A percentile compares a stretch with the other conserved stretches of the same genome.
Conservation (phyloP, 805 yeast genomes). For the Schizosaccharomyces osmophilus region DNA sequence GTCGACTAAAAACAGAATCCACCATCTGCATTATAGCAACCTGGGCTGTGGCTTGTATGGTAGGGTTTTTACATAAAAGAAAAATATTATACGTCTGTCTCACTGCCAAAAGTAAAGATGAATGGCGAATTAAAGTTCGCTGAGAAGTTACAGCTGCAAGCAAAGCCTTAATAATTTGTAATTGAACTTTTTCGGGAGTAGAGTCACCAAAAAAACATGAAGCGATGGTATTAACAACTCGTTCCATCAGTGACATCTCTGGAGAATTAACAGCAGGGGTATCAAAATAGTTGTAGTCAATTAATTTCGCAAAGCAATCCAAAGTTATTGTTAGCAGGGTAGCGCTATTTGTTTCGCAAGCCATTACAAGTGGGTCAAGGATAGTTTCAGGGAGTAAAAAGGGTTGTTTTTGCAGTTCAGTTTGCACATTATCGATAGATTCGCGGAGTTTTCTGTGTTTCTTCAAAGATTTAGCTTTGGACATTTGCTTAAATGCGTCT, state of each 20-base stretch:
- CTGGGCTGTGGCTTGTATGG: conserved; percentile 85
- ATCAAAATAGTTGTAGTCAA: background rate
- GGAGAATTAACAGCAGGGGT: background rate
- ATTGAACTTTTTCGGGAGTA: conserved; percentile 67
- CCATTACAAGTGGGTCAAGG: background rate
- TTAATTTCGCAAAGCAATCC: background rate
- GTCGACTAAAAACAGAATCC: conserved; percentile 58
- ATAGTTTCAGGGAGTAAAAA: background rate
- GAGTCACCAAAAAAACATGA: conserved; percentile 79
- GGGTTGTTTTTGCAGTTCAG: background rate
- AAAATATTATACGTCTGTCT: conserved; percentile 85
- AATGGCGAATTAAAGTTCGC: conserved; percentile 58
- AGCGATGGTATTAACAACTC: conserved; percentile 57
- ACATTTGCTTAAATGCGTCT: background rate
- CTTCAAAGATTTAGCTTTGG: background rate
- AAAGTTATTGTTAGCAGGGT: background rate
- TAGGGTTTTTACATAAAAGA: conserved; percentile 52
- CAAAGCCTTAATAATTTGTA: conserved; percentile 79
- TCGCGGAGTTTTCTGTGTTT: background rate
- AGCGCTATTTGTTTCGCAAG: background rate
- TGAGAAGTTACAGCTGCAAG: conserved; percentile 64
- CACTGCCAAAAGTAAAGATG: conserved; percentile 64
- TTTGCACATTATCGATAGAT: background rate
- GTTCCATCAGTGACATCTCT: conserved; percentile 6
- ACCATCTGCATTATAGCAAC: conserved; percentile 84